Conservation (phyloP, 345 rosid genomes). For the Tarenaya hassleriana region DNA sequence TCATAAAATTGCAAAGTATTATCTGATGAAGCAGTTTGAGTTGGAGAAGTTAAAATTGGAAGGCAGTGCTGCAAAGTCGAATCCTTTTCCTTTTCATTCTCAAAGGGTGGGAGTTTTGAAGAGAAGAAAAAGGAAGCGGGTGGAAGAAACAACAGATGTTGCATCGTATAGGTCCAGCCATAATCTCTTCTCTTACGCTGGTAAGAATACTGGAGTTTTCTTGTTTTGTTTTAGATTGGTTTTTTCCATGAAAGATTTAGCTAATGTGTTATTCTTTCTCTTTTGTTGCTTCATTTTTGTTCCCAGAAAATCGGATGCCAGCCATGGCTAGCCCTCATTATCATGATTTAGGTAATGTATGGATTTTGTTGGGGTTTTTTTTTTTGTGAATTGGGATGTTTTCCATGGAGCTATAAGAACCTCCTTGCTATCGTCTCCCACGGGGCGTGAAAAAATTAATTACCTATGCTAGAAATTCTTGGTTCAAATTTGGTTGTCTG, state of each 20-base stretch:
- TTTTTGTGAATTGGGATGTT: no score
- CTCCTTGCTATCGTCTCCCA: no score
- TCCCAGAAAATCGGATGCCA: neutral
- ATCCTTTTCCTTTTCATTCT: conserved; percentile 37
- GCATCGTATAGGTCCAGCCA: conserved; percentile 42
- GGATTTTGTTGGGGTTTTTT: no score
- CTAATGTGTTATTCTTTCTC: neutral
- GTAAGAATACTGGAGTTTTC: conserved; percentile 24
- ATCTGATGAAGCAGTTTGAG: conserved; percentile 33
- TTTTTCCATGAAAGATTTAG: neutral
- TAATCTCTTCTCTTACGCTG: conserved; percentile 46
- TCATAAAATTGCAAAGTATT: conserved; percentile 36
- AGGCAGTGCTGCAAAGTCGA: conserved; percentile 35
- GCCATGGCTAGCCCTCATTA: neutral
- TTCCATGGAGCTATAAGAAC: no score
- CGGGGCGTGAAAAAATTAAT: no score
- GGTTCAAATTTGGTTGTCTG: no score
- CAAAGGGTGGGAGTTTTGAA: conserved; percentile 35
- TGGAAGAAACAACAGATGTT: conserved; percentile 47
- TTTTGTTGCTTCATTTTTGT: no score
- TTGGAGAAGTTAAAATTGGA: conserved; percentile 25
- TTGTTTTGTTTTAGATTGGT: neutral
- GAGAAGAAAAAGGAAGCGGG: conserved; percentile 50
- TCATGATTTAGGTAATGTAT: no score
- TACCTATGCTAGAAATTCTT: no score